phyloP scores from a whole-genome alignment of 345 rosid genomes.

The Linum usitatissimum region DNA sequence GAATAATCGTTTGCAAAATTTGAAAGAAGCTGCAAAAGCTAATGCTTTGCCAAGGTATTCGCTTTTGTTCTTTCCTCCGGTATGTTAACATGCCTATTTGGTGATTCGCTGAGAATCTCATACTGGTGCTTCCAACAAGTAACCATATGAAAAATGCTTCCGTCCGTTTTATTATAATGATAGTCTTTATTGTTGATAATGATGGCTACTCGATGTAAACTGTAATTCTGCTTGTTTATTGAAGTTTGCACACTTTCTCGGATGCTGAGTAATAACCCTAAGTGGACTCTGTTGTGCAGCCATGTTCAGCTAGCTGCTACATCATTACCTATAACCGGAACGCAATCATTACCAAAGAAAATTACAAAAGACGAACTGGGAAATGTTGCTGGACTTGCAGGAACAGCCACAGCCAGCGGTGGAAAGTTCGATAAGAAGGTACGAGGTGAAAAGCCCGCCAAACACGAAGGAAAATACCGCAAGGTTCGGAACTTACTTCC shows the following conservation, averaged over 20 bases:
- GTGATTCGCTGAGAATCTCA: too few species aligned
- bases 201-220: too few species aligned
- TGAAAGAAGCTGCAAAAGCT: conserved; percentile 64
- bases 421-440: conserved; percentile 93
- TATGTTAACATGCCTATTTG: too few species aligned
- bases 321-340: conserved; percentile 77
- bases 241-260: too few species aligned
- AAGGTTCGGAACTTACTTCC: conserved; percentile 38
- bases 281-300: conserved; percentile 31
- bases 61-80: background rate
- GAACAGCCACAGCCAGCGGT: conserved; percentile 85
- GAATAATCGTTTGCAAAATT: conserved; percentile 55
- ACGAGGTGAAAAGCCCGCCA: conserved; percentile 68
- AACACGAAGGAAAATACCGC: conserved; percentile 69
- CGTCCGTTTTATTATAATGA: background rate
- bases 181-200: background rate
- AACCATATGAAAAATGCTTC: background rate
- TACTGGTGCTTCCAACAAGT: background rate
- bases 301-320: conserved; percentile 86
- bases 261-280: background rate
- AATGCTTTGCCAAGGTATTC: conserved; percentile 84
- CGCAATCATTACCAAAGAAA: conserved; percentile 52
- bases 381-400: conserved; percentile 79
- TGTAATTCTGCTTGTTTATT: background rate
- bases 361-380: conserved; percentile 59